Conservation (phyloP, 139 green algal genomes). For the Spirogloea muscicola region DNA sequence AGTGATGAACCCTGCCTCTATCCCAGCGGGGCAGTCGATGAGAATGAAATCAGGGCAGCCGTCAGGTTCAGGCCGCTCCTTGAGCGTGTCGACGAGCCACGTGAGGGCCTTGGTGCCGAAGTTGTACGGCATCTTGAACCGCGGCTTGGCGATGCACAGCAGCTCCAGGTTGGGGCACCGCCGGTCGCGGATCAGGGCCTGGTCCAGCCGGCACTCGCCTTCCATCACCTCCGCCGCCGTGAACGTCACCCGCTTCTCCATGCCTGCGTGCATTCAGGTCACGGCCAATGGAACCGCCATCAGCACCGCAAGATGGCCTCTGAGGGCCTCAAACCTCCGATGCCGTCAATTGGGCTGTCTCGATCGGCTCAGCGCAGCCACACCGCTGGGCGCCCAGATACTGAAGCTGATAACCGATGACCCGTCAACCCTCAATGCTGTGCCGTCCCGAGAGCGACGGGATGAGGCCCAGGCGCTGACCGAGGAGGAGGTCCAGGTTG, state of each 20-base stretch:
- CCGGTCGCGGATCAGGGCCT: slow-evolving; percentile 85
- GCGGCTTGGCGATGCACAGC: slow-evolving; percentile 70
- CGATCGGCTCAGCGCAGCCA: no score
- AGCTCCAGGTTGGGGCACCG: slow-evolving; percentile 81
- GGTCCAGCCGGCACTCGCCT: slow-evolving; percentile 76
- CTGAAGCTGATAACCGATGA: no score
- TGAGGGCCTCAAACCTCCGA: no score
- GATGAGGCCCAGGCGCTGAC: no score
- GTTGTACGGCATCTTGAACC: slow-evolving; percentile 61
- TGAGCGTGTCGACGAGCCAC: slow-evolving; percentile 70
- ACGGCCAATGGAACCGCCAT: no score
- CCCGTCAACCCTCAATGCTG: no score
- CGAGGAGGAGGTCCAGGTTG: slow-evolving; percentile 87
- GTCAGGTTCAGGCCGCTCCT: slow-evolving; percentile 68
- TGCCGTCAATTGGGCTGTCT: no score
- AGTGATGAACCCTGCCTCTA: slow-evolving; percentile 90
- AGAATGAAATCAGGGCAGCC: slow-evolving; percentile 71
- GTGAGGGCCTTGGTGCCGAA: slow-evolving; percentile 81
- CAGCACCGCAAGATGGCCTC: no score
- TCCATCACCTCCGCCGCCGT: slow-evolving; percentile 86
- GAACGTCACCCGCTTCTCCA: slow-evolving; percentile 86
- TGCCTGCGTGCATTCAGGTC: no score
- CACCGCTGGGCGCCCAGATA: no score
- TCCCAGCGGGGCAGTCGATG: slow-evolving; percentile 79
- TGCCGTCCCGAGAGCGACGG: no score